phyloP scores from a whole-genome alignment of 1,139 yeast species.

The Candida tropicalis region DNA sequence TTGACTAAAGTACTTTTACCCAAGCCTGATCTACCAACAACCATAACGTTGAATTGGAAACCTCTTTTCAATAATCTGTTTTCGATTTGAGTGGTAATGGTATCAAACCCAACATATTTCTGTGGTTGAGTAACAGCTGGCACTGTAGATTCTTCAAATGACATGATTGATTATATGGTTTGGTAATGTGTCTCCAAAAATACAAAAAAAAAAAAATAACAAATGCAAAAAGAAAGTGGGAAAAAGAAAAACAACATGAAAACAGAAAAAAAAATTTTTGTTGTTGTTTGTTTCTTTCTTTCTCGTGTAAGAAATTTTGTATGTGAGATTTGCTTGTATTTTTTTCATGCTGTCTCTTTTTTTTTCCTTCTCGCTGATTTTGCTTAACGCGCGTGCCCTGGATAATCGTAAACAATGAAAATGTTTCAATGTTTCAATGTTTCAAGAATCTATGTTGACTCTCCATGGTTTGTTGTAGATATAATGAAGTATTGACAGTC shows the following conservation, averaged over 20 bases:
- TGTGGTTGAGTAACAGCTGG: conserved; percentile 32
- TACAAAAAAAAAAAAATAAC: not conserved
- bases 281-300: no score
- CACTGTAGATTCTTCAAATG: conserved; percentile 8
- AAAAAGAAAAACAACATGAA: not conserved
- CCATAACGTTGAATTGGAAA: conserved; percentile 91
- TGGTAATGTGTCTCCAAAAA: not conserved
- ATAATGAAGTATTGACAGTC: no score
- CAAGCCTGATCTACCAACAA: conserved; percentile 91
- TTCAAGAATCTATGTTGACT: no score
- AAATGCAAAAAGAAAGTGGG: no score
- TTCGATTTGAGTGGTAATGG: conserved; percentile 94
- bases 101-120: conserved; percentile 90
- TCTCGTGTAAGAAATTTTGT: conserved; percentile 5
- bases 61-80: conserved; percentile 90
- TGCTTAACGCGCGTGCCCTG: conserved; percentile 3
- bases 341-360: no score
- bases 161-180: conserved; percentile 4
- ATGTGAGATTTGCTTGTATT: no score
- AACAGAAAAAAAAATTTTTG: conserved; percentile 2
- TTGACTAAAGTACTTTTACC: conserved; percentile 93
- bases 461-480: no score
- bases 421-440: no score
- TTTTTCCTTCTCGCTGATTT: no score
- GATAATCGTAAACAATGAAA: no score